Conservation (phyloP, 83 land plant genomes). For the Thuja plicata region DNA sequence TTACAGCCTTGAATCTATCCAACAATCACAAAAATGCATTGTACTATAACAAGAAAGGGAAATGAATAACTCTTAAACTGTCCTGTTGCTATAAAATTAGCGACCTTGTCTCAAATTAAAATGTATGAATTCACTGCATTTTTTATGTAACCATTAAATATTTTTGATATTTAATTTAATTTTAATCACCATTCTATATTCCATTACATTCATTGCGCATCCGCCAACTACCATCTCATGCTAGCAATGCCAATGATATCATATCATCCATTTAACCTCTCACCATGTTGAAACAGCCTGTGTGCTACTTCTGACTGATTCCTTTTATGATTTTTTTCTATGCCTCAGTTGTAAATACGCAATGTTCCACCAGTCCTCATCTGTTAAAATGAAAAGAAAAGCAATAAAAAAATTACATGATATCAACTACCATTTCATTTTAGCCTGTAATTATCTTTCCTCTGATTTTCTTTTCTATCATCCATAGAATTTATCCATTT, state of each 20-base stretch:
- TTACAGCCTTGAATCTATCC: not conserved
- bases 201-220: not conserved
- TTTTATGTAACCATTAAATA: too few species aligned
- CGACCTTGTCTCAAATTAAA: not conserved
- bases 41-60: not conserved
- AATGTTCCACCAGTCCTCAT: too few species aligned
- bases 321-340: too few species aligned
- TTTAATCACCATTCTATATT: too few species aligned
- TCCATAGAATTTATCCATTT: not conserved
- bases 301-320: too few species aligned
- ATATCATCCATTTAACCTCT: not conserved
- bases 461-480: not conserved
- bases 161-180: too few species aligned
- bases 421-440: not conserved
- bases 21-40: not conserved
- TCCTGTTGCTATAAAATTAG: not conserved
- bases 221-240: not conserved
- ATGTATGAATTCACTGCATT: not conserved
- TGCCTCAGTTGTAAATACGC: too few species aligned
- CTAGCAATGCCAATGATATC: conserved; percentile 1
- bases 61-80: not conserved
- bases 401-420: not conserved
- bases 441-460: not conserved
- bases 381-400: too few species aligned
- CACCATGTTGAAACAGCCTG: not conserved